Base-by-base conservation (phyloP, 2,329 filamentous ascomycete genomes). In the Microcyclosporella mali region DNA sequence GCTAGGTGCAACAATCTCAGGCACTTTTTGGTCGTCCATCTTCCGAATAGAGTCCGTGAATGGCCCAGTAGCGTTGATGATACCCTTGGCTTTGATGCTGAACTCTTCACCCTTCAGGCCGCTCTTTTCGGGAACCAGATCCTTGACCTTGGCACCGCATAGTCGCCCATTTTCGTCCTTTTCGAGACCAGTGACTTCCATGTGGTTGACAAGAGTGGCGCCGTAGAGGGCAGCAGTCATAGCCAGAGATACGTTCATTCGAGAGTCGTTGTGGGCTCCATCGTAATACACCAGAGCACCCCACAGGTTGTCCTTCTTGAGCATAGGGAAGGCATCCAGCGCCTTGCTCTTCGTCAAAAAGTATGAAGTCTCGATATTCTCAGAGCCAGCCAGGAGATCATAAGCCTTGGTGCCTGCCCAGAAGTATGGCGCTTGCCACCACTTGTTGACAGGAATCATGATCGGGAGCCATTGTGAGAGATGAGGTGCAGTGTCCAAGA, bases 221-320 rank as follows among this genome's bases (percentile, higher is more conserved):
- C 87, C 87, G 61, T 92, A 94, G 33, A 94, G 70, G n/a, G 87
- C 85, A 43, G 87, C 86, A 14, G 88, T 94, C 79, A 90, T 86
- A 15, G 85, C 87, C 44, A 94, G 73, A 7, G 85, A 89, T 19
- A 92, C 84, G 61, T 94, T 94, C 87, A 94, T 94, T 37, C 88
- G 79, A 15, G 87, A 92, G 65, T 94, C 88, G 60, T 94, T 94
- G 68, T 94, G 88, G 21, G 85, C 86, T 56, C 88, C 88, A 68
- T 94, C 87, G 63, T 94, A 94, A 72, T 94, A 94, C 17, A 94
- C 87, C 58, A 94, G 70, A 45, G 87, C 86, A 47, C 88, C 88
- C 33, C 88, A 77, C 11, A 94, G 71, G 52, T 84, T 80, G 32
- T 85, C 81, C 60, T 80, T 83, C 69, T 87, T 89, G 52, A 94